Evolutionary conservation across 1,139 yeast species (phyloP).

Genomic region (Eremothecium gossypii): DNA sequence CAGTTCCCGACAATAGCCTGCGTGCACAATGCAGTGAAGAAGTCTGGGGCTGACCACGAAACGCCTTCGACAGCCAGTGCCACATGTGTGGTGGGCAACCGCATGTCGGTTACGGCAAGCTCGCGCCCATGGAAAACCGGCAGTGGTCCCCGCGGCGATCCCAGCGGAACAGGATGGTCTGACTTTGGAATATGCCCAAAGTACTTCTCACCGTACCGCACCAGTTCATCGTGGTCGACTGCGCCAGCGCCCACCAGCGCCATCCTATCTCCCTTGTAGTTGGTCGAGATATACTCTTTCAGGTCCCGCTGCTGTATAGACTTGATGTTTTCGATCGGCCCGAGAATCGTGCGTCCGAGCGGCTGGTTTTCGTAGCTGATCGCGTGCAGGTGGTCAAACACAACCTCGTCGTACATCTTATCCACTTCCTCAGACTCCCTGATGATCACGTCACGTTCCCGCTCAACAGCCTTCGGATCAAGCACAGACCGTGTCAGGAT

Average conservation of each 20-base stretch:
- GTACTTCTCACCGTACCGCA: constrained; percentile 60
- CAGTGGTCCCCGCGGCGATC: constrained; percentile 64
- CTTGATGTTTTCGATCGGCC: constrained; percentile 83
- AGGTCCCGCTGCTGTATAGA: constrained; percentile 71
- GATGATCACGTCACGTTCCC: constrained; percentile 90
- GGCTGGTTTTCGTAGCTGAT: constrained; percentile 88
- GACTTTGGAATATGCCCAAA: constrained; percentile 72
- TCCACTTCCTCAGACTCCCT: constrained; percentile 97
- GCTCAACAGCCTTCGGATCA: constrained; percentile 78
- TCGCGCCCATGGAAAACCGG: constrained; percentile 86
- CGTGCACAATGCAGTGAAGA: constrained; percentile 89
- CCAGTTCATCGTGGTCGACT: constrained; percentile 78
- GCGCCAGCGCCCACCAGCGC: constrained; percentile 95
- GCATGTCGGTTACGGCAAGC: constrained; percentile 68
- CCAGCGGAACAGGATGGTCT: constrained; percentile 46
- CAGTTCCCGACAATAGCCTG: constrained; percentile 96
- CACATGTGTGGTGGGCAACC: constrained; percentile 82
- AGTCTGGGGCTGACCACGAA: constrained; percentile 93
- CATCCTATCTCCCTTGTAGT: constrained; percentile 96
- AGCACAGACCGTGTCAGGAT: constrained; percentile 78
- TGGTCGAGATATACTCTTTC: constrained; percentile 67
- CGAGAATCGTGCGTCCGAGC: constrained; percentile 92
- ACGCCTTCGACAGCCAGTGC: constrained; percentile 98
- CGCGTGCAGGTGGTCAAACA: constrained; percentile 92
- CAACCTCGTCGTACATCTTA: constrained; percentile 96